phyloP scores from a whole-genome alignment of 805 yeast genomes.

The Saturnispora besseyi region DNA sequence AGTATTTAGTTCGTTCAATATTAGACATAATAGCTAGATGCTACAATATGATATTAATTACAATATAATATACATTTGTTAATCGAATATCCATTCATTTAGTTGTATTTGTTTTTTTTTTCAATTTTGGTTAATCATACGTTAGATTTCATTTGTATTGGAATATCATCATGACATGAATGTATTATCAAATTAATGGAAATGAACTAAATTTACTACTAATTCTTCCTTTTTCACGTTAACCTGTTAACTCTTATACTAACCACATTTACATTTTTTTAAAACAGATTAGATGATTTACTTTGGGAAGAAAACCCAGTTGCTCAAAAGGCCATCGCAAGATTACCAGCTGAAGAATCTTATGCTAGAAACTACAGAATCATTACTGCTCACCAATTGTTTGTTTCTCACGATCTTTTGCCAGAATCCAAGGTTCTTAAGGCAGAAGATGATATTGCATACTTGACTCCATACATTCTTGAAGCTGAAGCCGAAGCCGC shows the following conservation, averaged over 20 bases:
- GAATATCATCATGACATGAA: too few species aligned
- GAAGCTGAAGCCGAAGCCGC: slow-evolving; percentile 90
- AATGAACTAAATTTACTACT: too few species aligned
- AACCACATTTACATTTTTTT: neutral
- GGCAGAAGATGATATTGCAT: slow-evolving; percentile 73
- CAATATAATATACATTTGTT: too few species aligned
- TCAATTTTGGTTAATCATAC: too few species aligned
- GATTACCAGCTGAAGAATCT: slow-evolving; percentile 76
- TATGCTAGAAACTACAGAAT: slow-evolving; percentile 92
- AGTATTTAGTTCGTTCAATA: too few species aligned
- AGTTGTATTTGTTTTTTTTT: too few species aligned
- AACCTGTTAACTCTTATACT: neutral
- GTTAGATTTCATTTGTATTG: too few species aligned
- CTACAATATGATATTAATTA: too few species aligned
- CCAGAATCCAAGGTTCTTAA: slow-evolving; percentile 72
- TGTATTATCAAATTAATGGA: too few species aligned
- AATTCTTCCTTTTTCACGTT: neutral
- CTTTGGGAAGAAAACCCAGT: slow-evolving; percentile 79
- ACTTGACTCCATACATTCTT: slow-evolving; percentile 78
- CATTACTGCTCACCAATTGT: slow-evolving; percentile 83
- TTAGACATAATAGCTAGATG: too few species aligned
- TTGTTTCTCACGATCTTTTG: slow-evolving; percentile 74
- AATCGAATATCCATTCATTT: too few species aligned
- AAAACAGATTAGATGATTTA: slow-evolving; percentile 69
- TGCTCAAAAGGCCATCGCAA: slow-evolving; percentile 76